phyloP scores from a whole-genome alignment of 2,329 filamentous ascomycete species.

The Fusarium coffeatum region DNA sequence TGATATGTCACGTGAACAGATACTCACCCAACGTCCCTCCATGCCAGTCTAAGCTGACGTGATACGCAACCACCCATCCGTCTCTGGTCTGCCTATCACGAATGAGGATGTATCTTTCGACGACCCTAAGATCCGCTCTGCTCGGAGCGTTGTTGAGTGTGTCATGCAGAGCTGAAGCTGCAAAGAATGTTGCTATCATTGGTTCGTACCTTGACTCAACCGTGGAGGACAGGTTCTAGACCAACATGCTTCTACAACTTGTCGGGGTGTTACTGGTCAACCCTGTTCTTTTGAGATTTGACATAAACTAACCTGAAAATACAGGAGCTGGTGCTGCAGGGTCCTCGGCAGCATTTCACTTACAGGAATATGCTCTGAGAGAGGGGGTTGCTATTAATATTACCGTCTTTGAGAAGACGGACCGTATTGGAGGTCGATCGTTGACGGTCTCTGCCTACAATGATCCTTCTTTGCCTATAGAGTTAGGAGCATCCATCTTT shows the following conservation, averaged over 20 bases:
- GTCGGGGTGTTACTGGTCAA: not conserved
- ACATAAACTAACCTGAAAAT: slow-evolving; percentile 18
- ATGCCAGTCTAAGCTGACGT: not conserved
- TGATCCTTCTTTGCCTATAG: slow-evolving; percentile 75
- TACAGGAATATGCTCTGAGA: slow-evolving; percentile 75
- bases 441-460: slow-evolving; percentile 84
- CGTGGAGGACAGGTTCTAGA: not conserved
- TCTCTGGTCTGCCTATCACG: not conserved
- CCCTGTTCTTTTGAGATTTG: not conserved
- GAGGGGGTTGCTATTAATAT: slow-evolving; percentile 76
- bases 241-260: not conserved
- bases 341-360: slow-evolving; percentile 85
- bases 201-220: slow-evolving; percentile 45
- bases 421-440: slow-evolving; percentile 84
- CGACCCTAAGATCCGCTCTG: slow-evolving; percentile 30
- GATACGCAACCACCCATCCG: not conserved
- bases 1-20: slow-evolving; percentile 15
- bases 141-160: slow-evolving; percentile 31
- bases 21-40: not conserved
- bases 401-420: slow-evolving; percentile 85
- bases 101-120: slow-evolving; percentile 34
- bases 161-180: slow-evolving; percentile 23
- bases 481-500: slow-evolving; percentile 93
- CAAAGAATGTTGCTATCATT: slow-evolving; percentile 53
- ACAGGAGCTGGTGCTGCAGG: slow-evolving; percentile 90